phyloP scores from a whole-genome alignment of 306 rosid genomes.

The Echinosophora koreensis region DNA sequence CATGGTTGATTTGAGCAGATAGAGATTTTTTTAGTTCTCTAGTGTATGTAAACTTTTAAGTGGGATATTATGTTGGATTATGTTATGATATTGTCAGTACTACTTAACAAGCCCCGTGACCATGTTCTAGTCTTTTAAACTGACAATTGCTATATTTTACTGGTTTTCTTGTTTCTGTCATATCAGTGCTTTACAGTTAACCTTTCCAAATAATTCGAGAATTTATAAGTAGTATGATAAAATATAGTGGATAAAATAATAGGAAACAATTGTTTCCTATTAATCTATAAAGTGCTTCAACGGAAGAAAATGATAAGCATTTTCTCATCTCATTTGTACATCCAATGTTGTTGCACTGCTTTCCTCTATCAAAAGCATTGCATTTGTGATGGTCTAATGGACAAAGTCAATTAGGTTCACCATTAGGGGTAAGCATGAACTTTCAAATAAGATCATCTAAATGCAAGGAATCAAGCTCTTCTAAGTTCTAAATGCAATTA shows the following conservation, averaged over 20 bases:
- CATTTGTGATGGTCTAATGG: conserved; percentile 29
- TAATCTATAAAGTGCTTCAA: background rate
- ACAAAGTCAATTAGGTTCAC: conserved; percentile 17
- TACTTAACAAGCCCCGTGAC: conserved; percentile 22
- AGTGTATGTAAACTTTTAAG: background rate
- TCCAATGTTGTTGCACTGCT: conserved; percentile 30
- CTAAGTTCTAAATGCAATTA: background rate
- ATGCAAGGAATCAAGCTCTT: conserved; percentile 18
- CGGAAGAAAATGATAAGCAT: background rate
- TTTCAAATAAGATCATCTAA: conserved; percentile 6
- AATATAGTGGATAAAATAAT: background rate
- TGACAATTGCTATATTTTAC: background rate
- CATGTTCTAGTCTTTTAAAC: conserved; percentile 1
- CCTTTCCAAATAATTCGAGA: conserved; percentile 11
- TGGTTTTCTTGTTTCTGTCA: background rate
- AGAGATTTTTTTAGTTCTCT: background rate
- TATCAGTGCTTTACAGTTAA: conserved; percentile 8
- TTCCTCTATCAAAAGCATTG: conserved; percentile 23
- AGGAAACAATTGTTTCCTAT: conserved; percentile 2
- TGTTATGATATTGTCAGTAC: background rate
- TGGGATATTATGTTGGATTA: background rate
- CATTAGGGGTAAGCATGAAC: conserved; percentile 1
- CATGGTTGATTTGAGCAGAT: background rate
- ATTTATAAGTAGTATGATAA: background rate
- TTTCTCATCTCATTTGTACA: conserved; percentile 8